phyloP scores from a whole-genome alignment of 306 rosid species.

The Castanea crenata region DNA sequence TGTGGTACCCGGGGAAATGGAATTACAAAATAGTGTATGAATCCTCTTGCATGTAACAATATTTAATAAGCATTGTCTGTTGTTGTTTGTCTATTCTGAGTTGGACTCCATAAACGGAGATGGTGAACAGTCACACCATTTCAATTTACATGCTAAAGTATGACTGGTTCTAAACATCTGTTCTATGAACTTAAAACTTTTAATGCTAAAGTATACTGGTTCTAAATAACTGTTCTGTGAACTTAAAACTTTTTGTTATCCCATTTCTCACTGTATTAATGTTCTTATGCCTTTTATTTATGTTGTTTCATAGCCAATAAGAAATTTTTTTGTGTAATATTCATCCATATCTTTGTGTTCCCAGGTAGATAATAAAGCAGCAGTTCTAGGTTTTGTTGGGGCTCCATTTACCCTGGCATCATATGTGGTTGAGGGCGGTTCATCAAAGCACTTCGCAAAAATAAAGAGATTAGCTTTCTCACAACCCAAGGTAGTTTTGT shows the following conservation, averaged over 20 bases:
- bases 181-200: neutral
- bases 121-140: neutral
- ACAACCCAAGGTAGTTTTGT: constrained; percentile 54
- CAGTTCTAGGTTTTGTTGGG: constrained; percentile 94
- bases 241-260: neutral
- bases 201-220: neutral
- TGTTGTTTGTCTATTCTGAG: neutral
- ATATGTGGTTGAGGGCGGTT: constrained; percentile 97
- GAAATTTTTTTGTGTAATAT: constrained; percentile 1
- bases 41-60: neutral
- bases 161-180: neutral
- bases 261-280: neutral
- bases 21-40: neutral
- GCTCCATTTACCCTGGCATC: constrained; percentile 98
- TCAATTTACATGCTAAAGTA: neutral
- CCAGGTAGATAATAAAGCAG: constrained; percentile 88
- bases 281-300: neutral
- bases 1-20: neutral
- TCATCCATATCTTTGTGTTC: constrained; percentile 16
- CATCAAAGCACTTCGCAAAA: constrained; percentile 89
- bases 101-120: neutral
- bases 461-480: constrained; percentile 88
- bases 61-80: neutral
- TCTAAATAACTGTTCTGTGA: neutral
- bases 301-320: neutral